These are phyloP conservation scores for Dichotomopilus funicola DNA, from an alignment of 2,329 filamentous ascomycete genomes.

Conservation along the genomic window DNA sequence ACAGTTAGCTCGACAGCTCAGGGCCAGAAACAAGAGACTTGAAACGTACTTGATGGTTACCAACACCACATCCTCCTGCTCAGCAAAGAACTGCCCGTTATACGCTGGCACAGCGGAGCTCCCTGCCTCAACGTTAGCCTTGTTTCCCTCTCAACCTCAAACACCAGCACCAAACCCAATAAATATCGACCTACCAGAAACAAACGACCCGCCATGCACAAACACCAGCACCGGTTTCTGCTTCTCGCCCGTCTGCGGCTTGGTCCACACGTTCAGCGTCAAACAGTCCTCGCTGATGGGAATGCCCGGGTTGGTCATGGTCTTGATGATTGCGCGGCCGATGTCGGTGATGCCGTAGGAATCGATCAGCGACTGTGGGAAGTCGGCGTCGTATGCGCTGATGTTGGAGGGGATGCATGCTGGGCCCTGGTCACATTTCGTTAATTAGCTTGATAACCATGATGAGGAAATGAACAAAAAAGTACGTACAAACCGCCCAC, in stretches of 20 bases:
- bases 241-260: slow-evolving; percentile 20
- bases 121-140: neutral
- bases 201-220: slow-evolving; percentile 32
- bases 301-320: slow-evolving; percentile 2
- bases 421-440: neutral
- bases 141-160: too few relatives aligned
- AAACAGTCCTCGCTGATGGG: slow-evolving; percentile 33
- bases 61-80: slow-evolving; percentile 38
- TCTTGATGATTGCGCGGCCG: neutral
- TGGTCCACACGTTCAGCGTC: slow-evolving; percentile 35
- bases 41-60: slow-evolving; percentile 36
- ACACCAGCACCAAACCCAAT: too few relatives aligned
- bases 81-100: slow-evolving; percentile 38
- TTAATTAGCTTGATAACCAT: too few relatives aligned
- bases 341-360: slow-evolving; percentile 26
- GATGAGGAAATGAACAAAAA: neutral
- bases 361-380: slow-evolving; percentile 22
- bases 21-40: neutral
- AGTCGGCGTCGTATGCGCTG: slow-evolving; percentile 17
- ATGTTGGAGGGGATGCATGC: slow-evolving; percentile 9
- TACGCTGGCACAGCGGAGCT: slow-evolving; percentile 32
- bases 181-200: slow-evolving; percentile 21
- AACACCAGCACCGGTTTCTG: slow-evolving; percentile 34
- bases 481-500: slow-evolving; percentile 12
- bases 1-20: neutral